Base-by-base conservation (phyloP, 2,329 filamentous ascomycete species). In the Phoma sp. region DNA sequence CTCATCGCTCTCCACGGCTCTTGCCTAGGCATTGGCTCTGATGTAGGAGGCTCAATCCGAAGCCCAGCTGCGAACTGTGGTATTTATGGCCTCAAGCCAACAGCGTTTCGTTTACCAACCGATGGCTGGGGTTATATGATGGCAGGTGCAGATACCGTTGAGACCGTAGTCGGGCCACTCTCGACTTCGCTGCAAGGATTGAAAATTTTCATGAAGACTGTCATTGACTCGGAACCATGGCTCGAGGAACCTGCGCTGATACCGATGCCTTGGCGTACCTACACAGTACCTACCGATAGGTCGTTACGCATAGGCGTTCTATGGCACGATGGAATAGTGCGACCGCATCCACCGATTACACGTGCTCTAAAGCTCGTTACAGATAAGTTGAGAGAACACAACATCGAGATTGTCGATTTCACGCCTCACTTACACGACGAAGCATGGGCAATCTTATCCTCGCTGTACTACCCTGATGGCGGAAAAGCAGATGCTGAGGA, bases 281-380 rank as follows among this genome's bases (percentile, higher is more conserved):
- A 63, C 43, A 37, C 48, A 7, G 25, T 70, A n/a, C 62, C 67
- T 8, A 43, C 40, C 53, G 53, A 55, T 48, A 49, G 61, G 4
- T 60, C 61, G 12, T 70, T 89, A 22, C 82, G 77, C 38, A 76
- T 91, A 48, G 88, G 78, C 4, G 82, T 90, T 29, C 78, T 90
- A 72, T 86, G 83, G 81, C 77, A 87, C 69, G 88, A 91, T 67
- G 84, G 82, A 9, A 78, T 86, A 44, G 87, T 89, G 4, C 78
- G 74, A 6, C 88, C 88, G 0, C 88, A 89, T 46, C 87, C 88
- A 2, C 88, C 88, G 0, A 80, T 90, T 3, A 74, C 78, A 0
- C 79, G 86, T 6, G 87, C 85, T 1, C 69, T 90, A 9, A 70
- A 74, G 2, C 69, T 77, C 6, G 74, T 83, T 0, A 78, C 77